Percentiles rank a stretch among this genome's conserved stretches.
These are phyloP conservation scores for Xylaria venustula DNA, from an alignment of 495 filamentous ascomycete species.

Conservation along the genomic window DNA sequence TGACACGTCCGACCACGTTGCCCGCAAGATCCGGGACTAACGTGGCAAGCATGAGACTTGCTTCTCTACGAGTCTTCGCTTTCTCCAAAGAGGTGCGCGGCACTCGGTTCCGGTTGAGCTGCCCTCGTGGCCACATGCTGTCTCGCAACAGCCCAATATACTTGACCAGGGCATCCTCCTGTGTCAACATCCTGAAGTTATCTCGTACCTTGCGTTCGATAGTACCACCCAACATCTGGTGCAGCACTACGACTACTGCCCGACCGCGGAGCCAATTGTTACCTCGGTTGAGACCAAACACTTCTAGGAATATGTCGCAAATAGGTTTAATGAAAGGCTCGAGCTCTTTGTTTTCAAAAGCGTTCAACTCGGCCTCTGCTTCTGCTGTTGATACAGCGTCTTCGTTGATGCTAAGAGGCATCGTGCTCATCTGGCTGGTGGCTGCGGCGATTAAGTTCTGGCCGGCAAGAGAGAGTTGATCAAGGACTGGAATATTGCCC, in stretches of 20 bases:
- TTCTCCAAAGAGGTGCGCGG: constrained; percentile 66
- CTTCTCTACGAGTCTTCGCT: constrained; percentile 68
- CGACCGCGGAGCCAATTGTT: constrained; percentile 94
- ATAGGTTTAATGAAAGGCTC: constrained; percentile 98
- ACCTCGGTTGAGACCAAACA: constrained; percentile 89
- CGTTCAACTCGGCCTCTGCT: constrained; percentile 90
- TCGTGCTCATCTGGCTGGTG: constrained; percentile 67
- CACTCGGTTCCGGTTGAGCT: constrained; percentile 46
- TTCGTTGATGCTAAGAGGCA: constrained; percentile 44
- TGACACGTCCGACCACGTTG: constrained; percentile 79
- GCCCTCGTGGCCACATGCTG: constrained; percentile 77
- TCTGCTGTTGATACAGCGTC: constrained; percentile 71
- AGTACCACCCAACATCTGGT: constrained; percentile 82
- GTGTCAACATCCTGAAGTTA: constrained; percentile 61
- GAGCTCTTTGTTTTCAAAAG: constrained; percentile 84
- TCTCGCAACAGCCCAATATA: constrained; percentile 71
- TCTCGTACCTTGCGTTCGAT: constrained; percentile 95
- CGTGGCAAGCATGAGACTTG: constrained; percentile 75
- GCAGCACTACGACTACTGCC: constrained; percentile 89
- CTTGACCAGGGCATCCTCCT: constrained; percentile 74
- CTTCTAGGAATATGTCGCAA: constrained; percentile 94
- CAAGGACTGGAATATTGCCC: constrained; percentile 91
- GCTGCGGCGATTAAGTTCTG: constrained; percentile 91
- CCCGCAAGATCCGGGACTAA: constrained; percentile 79
- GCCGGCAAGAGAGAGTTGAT: constrained; percentile 88